Evolutionary conservation across 345 rosid species (phyloP), one percentile per base, ranked within the genome.

Genomic region (Moricandia arvensis): DNA sequence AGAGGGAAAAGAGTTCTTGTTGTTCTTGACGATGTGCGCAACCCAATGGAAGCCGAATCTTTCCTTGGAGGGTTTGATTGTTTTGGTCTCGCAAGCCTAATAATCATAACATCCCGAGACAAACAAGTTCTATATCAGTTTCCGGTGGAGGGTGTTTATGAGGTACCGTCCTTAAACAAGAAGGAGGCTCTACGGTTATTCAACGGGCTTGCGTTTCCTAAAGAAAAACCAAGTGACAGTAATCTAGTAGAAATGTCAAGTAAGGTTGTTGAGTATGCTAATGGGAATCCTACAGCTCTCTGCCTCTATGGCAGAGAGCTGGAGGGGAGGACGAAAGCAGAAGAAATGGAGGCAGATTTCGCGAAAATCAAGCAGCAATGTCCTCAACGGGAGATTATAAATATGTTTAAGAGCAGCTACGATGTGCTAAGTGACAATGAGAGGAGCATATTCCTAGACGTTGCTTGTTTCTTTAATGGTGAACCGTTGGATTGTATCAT

Each of bases 1-100:
- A n/a, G n/a, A n/a, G n/a, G n/a, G n/a, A n/a, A n/a, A n/a, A n/a
- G n/a, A n/a, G n/a, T n/a, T n/a, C 69, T 73, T 37, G 8, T 73
- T 35, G 70, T 73, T 73, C 76, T 73, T 63, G 70, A 73, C 54
- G 63, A 73, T 63, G 63, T 73, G 17, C 69, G 63, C 37, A 63
- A 37, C 16, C 55, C 63, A 0, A 51, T 73, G 63, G 69, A 54
- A 0, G 63, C 63, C 0, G 70, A 73, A 11, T 53, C 76, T 54
- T 73, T 73, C 21, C 63, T 73, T 4, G 71, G 64, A 27, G 71
- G 77, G 17, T 64, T 66, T 11, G 66, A 66, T 16, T 29, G 47
- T 15, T 29, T 66, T 31, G 34, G 47, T 8, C 35, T 2, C 0
- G 66, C 10, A 74, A 66, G 78, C 2, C 0, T 74, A 0, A 57